These are phyloP conservation scores for Dryadomyces sulphureus DNA, from an alignment of 2,329 filamentous ascomycete genomes.

Conservation along the genomic window DNA sequence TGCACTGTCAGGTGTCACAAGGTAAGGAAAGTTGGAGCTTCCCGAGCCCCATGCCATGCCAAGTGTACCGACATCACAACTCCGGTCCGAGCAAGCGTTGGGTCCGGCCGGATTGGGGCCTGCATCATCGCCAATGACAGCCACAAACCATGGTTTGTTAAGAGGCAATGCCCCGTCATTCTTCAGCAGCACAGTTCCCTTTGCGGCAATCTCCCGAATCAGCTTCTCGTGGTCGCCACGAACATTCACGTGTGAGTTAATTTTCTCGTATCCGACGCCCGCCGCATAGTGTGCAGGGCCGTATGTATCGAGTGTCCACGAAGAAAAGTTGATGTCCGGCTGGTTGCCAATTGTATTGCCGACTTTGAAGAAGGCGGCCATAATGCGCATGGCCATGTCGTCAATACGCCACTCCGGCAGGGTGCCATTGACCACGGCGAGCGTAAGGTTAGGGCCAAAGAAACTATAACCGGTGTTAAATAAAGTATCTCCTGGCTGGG, in stretches of 20 bases:
- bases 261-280: constrained; percentile 37
- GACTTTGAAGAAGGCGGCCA: constrained; percentile 55
- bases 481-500: constrained; percentile 70
- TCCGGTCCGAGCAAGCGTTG: constrained; percentile 62
- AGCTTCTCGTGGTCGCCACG: constrained; percentile 54
- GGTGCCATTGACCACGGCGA: constrained; percentile 79
- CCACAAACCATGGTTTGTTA: constrained; percentile 61
- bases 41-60: constrained; percentile 73
- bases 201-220: constrained; percentile 64
- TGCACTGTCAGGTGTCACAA: constrained; percentile 59
- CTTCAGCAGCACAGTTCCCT: constrained; percentile 80
- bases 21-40: constrained; percentile 58
- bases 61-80: constrained; percentile 44
- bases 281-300: constrained; percentile 52
- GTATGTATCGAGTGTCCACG: constrained; percentile 68
- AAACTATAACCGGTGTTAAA: constrained; percentile 41
- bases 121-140: constrained; percentile 71
- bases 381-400: constrained; percentile 80
- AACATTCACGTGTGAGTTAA: constrained; percentile 80
- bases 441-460: constrained; percentile 63
- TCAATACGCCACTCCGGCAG: constrained; percentile 77
- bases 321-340: constrained; percentile 63
- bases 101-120: constrained; percentile 59
- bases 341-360: constrained; percentile 35
- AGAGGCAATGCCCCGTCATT: constrained; percentile 68